Evolutionary conservation across 306 rosid genomes (phyloP).

Genomic region (Prunus armeniaca): DNA sequence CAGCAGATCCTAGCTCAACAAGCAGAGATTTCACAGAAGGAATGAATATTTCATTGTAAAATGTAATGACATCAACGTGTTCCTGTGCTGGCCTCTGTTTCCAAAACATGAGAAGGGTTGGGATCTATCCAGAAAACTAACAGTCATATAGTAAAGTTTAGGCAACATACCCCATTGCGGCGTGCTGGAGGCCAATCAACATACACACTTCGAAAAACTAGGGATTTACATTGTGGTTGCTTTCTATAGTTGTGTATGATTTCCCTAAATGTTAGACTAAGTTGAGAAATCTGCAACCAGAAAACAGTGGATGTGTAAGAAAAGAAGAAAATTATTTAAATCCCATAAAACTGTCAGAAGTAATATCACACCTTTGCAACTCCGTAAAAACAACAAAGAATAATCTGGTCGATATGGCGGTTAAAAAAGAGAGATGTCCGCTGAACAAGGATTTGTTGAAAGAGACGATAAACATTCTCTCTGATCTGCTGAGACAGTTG

Average conservation of each 20-base stretch:
- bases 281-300: constrained; percentile 82
- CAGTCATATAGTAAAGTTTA: constrained; percentile 12
- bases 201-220: constrained; percentile 92
- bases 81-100: constrained; percentile 75
- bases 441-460: constrained; percentile 80
- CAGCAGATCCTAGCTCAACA: constrained; percentile 89
- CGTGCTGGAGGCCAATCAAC: constrained; percentile 73
- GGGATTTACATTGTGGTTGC: constrained; percentile 90
- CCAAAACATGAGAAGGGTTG: constrained; percentile 35
- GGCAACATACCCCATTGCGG: constrained; percentile 63
- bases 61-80: constrained; percentile 84
- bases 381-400: constrained; percentile 95
- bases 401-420: constrained; percentile 94
- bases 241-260: constrained; percentile 85
- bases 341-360: constrained; percentile 8
- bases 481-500: constrained; percentile 84
- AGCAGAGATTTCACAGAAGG: constrained; percentile 85
- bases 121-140: constrained; percentile 13
- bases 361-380: constrained; percentile 71
- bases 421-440: constrained; percentile 79
- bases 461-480: constrained; percentile 87
- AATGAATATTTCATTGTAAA: constrained; percentile 83
- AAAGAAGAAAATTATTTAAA: constrained; percentile 1
- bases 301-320: constrained; percentile 24
- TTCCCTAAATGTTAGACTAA: constrained; percentile 80